A percentile compares a stretch with the other conserved stretches of the same genome.
phyloP scores from a whole-genome alignment of 176 grass and related monocot species.

The Ananas comosus region DNA sequence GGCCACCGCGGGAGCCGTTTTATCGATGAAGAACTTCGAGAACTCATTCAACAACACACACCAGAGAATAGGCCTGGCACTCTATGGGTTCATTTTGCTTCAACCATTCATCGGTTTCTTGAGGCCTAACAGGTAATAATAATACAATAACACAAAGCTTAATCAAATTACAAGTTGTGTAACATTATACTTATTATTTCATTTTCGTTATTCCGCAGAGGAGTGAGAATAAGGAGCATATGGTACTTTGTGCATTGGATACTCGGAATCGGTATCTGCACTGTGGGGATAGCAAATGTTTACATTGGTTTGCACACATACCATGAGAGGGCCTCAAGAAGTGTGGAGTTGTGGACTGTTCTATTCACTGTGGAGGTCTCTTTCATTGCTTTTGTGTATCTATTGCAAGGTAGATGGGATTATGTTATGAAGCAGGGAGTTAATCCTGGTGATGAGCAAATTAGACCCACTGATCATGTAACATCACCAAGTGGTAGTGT shows the following conservation, averaged over 20 bases:
- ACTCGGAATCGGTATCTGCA: conserved; percentile 42
- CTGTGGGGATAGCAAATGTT: conserved; percentile 54
- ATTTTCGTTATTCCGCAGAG: conserved; percentile 26
- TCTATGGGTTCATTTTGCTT: conserved; percentile 77
- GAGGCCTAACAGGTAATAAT: conserved; percentile 74
- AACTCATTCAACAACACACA: conserved; percentile 93
- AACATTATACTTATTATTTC: neutral
- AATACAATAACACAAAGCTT: too few species aligned
- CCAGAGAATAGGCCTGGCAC: conserved; percentile 66
- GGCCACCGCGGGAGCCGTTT: conserved; percentile 56
- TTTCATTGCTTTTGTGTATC: conserved; percentile 58
- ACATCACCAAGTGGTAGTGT: conserved; percentile 27
- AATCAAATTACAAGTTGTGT: too few species aligned
- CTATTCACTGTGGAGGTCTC: conserved; percentile 74
- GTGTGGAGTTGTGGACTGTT: conserved; percentile 52
- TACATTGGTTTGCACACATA: conserved; percentile 73
- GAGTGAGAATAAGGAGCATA: conserved; percentile 52
- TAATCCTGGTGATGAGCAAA: conserved; percentile 47
- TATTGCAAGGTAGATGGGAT: conserved; percentile 71
- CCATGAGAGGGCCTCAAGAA: conserved; percentile 58
- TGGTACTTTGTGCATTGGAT: conserved; percentile 88
- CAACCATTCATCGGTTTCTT: conserved; percentile 84
- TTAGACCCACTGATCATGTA: conserved; percentile 40
- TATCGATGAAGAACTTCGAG: conserved; percentile 75
- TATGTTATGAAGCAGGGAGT: conserved; percentile 67